Conservation (phyloP, 2,329 filamentous ascomycete species). For the Triangularia setosa region DNA sequence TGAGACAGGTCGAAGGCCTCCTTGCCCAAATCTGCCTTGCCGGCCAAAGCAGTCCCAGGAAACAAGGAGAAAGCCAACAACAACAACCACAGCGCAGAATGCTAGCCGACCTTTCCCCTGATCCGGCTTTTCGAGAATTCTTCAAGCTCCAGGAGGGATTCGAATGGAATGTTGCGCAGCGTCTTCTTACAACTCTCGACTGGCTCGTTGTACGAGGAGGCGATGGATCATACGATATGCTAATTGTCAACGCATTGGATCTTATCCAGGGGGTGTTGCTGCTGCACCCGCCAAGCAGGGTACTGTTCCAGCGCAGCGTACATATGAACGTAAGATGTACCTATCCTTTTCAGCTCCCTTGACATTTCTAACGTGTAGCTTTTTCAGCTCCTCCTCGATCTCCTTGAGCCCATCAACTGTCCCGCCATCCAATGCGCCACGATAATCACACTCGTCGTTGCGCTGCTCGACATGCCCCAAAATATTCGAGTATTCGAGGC, state of each 20-base stretch:
- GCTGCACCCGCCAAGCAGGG: conserved; percentile 84
- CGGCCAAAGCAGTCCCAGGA: conserved; percentile 32
- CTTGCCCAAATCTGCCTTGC: conserved; percentile 92
- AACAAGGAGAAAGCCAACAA: conserved; percentile 26
- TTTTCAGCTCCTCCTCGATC: conserved; percentile 73
- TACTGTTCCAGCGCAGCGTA: conserved; percentile 80
- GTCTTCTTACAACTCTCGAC: conserved; percentile 81
- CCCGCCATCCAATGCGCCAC: conserved; percentile 88
- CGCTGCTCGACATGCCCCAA: conserved; percentile 76
- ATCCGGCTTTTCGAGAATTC: conserved; percentile 91
- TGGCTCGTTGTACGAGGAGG: conserved; percentile 77
- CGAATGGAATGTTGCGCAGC: conserved; percentile 92
- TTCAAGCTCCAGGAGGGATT: conserved; percentile 96
- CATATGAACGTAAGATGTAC: conserved; percentile 78
- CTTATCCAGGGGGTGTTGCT: conserved; percentile 84
- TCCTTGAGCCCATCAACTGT: conserved; percentile 88
- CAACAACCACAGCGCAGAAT: conserved; percentile 49
- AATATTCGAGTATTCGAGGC: conserved; percentile 91
- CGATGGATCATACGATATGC: conserved; percentile 78
- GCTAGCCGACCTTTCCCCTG: conserved; percentile 67
- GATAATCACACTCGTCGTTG: conserved; percentile 83
- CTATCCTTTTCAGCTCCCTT: background rate
- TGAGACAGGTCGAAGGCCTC: conserved; percentile 90
- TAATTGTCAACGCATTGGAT: conserved; percentile 84
- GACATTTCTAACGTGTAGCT: background rate